Evolutionary conservation across 139 green algal genomes (phyloP).

Genomic region (Chlorella sp.): DNA sequence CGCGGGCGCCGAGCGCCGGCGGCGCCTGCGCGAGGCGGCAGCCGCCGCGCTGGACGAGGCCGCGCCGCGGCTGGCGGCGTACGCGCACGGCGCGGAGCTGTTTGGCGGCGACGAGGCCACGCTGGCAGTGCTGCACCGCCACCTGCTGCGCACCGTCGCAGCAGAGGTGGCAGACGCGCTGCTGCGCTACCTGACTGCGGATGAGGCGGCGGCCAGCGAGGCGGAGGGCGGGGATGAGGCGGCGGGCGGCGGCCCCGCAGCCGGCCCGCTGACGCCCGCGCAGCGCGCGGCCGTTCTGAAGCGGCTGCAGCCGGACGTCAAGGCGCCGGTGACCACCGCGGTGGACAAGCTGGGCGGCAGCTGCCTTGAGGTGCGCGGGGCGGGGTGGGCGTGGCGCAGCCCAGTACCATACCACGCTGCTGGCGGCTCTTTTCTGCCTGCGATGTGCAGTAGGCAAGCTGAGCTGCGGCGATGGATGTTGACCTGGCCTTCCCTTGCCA

Average conservation of each 20-base stretch:
- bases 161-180: constrained; percentile 60
- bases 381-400: no score
- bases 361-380: constrained; percentile 5
- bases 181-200: constrained; percentile 51
- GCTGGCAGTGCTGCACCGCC: constrained; percentile 46
- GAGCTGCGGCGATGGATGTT: no score
- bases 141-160: constrained; percentile 66
- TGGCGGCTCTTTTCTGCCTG: background rate
- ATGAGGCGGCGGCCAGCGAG: constrained; percentile 1
- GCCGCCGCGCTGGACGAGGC: constrained; percentile 14
- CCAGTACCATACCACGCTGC: background rate
- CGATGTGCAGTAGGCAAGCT: no score
- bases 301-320: constrained; percentile 39
- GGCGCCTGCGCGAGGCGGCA: constrained; percentile 57
- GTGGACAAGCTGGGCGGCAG: constrained; percentile 33
- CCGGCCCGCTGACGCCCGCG: constrained; percentile 28
- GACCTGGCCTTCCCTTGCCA: background rate
- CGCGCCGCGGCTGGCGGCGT: constrained; percentile 64
- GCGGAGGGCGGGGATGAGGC: background rate
- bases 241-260: background rate
- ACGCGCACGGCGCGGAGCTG: constrained; percentile 53
- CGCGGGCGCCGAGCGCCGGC: constrained; percentile 69
- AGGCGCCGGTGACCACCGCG: constrained; percentile 14
- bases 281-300: constrained; percentile 40
- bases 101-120: constrained; percentile 50